Conservation (phyloP, 2,329 filamentous ascomycete species). For the Cryphonectria nitschkei region DNA sequence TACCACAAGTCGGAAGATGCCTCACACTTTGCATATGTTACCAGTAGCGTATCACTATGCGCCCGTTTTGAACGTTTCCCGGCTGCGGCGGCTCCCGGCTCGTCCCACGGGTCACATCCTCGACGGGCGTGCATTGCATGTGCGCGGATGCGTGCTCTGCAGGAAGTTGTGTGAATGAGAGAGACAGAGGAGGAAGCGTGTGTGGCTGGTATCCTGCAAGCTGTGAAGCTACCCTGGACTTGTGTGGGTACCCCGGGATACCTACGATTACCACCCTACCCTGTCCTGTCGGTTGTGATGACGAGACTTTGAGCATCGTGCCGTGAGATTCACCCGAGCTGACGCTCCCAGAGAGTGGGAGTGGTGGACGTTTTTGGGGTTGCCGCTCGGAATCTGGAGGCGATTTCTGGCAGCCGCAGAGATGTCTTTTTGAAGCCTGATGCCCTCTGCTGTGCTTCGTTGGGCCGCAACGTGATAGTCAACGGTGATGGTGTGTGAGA, state of each 20-base stretch:
- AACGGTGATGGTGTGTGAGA: neutral
- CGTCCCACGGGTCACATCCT: neutral
- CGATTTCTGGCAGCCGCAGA: neutral
- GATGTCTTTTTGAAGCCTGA: neutral
- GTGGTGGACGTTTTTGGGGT: neutral
- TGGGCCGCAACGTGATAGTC: neutral
- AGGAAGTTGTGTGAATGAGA: neutral
- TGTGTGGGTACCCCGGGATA: neutral
- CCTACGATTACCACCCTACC: neutral
- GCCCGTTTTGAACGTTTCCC: neutral
- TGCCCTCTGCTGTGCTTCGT: neutral
- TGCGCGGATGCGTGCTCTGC: conserved; percentile 1
- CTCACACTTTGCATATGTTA: neutral
- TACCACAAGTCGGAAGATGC: neutral
- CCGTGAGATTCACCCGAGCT: conserved; percentile 1
- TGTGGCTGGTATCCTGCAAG: conserved; percentile 13
- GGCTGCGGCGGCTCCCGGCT: neutral
- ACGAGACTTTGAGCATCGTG: neutral
- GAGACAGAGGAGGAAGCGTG: neutral
- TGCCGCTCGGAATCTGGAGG: neutral
- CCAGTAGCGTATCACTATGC: conserved; percentile 3
- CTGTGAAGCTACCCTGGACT: conserved; percentile 10
- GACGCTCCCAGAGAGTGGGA: neutral
- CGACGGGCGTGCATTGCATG: neutral
- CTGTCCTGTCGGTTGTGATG: conserved; percentile 4